phyloP scores from a whole-genome alignment of 2,329 filamentous ascomycete species.

The Aspergillus japonicus region DNA sequence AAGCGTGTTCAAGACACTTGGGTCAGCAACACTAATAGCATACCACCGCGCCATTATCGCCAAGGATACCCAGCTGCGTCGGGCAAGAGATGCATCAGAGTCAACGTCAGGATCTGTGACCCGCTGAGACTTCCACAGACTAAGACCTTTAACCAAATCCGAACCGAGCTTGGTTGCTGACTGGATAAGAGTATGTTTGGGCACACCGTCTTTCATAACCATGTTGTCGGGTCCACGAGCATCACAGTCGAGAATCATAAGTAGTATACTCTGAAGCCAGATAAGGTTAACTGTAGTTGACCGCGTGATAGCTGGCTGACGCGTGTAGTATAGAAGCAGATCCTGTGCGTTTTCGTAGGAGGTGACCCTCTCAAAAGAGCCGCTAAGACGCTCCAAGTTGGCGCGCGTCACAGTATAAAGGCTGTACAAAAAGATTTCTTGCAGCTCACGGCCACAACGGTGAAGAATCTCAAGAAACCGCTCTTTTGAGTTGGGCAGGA shows the following conservation, averaged over 20 bases:
- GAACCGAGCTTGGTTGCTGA: constrained; percentile 39
- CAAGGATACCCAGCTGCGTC: constrained; percentile 42
- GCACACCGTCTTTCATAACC: constrained; percentile 40
- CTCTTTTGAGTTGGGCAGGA: constrained; percentile 42
- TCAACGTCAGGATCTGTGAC: constrained; percentile 37
- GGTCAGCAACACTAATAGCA: constrained; percentile 41
- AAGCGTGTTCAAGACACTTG: constrained; percentile 37
- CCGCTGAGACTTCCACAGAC: constrained; percentile 39
- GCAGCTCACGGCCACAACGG: constrained; percentile 40
- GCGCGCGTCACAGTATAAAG: constrained; percentile 43
- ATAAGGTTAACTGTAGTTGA: constrained; percentile 39
- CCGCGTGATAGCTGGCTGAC: constrained; percentile 37
- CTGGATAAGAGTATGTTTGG: constrained; percentile 43
- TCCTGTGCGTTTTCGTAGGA: constrained; percentile 44
- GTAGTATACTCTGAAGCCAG: constrained; percentile 41
- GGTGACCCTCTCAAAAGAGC: constrained; percentile 34
- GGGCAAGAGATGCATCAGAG: constrained; percentile 41
- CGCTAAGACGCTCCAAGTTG: constrained; percentile 33
- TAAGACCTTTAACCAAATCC: constrained; percentile 39
- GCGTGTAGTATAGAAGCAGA: constrained; percentile 38
- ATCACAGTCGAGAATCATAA: constrained; percentile 46
- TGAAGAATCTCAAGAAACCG: constrained; percentile 39
- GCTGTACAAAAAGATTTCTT: constrained; percentile 43
- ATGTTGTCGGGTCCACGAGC: constrained; percentile 44
- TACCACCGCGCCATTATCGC: constrained; percentile 44